Percentiles rank a stretch among this genome's conserved stretches.
Conservation (phyloP, 2,329 filamentous ascomycete species). For the Sclerotinia minor region DNA sequence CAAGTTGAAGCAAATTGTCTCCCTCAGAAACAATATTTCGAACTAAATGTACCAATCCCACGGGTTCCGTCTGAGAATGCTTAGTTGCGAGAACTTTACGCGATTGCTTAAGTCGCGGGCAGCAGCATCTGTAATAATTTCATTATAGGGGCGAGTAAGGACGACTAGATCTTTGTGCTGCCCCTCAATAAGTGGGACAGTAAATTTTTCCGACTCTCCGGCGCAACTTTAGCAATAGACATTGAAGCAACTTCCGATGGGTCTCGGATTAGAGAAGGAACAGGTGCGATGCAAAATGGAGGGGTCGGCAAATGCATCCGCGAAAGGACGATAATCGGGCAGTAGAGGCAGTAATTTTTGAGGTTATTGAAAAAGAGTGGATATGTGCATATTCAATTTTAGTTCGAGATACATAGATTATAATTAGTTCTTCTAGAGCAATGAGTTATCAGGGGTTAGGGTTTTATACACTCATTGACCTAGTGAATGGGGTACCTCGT, state of each 20-base stretch:
- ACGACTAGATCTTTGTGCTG: background rate
- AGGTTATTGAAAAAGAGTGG: background rate
- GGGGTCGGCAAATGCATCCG: background rate
- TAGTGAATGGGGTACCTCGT: no score
- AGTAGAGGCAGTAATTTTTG: background rate
- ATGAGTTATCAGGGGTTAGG: no score
- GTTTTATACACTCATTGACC: no score
- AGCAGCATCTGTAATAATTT: background rate
- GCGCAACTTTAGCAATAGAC: background rate
- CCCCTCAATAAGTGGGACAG: background rate
- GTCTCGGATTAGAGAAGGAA: background rate
- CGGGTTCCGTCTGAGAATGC: background rate
- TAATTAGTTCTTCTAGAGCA: no score
- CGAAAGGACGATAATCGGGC: conserved; percentile 1
- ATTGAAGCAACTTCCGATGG: background rate
- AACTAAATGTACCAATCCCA: background rate
- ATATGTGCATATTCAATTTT: background rate
- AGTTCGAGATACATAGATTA: background rate
- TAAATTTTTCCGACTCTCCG: background rate
- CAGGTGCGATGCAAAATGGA: background rate
- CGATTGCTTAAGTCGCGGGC: background rate
- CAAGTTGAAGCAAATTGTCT: background rate
- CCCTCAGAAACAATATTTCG: conserved; percentile 6
- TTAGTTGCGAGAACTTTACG: background rate
- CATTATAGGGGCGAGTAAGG: background rate